phyloP scores from a whole-genome alignment of 2,329 filamentous ascomycete species.

The Fusarium virguliforme region DNA sequence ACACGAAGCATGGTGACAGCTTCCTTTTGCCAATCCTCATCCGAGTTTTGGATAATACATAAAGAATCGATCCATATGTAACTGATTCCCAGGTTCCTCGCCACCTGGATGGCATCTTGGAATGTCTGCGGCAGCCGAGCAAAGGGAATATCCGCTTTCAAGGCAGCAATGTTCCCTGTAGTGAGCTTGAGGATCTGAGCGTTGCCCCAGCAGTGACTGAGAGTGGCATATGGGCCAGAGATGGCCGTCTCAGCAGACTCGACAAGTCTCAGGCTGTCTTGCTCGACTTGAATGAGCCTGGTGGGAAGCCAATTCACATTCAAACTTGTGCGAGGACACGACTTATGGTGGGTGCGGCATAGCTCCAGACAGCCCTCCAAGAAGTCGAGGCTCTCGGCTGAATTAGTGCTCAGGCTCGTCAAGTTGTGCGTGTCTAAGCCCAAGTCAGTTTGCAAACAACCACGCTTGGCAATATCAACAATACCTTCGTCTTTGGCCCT shows the following conservation, averaged over 20 bases:
- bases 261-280: not conserved
- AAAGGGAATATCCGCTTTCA: not conserved
- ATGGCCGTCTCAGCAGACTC: not conserved
- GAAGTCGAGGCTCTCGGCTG: slow-evolving; percentile 4
- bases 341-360: slow-evolving; percentile 9
- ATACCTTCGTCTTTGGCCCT: not conserved
- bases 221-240: not conserved
- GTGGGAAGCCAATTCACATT: slow-evolving; percentile 9
- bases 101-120: slow-evolving; percentile 15
- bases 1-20: slow-evolving; percentile 25
- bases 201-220: slow-evolving; percentile 26
- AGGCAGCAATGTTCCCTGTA: not conserved
- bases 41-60: slow-evolving; percentile 36
- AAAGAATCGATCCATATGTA: slow-evolving; percentile 38
- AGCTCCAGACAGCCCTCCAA: not conserved
- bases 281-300: slow-evolving; percentile 10
- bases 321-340: not conserved
- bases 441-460: not conserved
- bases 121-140: slow-evolving; percentile 23
- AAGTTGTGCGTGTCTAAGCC: not conserved
- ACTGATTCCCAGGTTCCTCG: not conserved
- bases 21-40: slow-evolving; percentile 32
- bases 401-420: not conserved
- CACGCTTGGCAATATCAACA: fast-evolving
- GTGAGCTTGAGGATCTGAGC: slow-evolving; percentile 18